phyloP scores from a whole-genome alignment of 2,329 filamentous ascomycete genomes.

The Colletotrichum camelliae region DNA sequence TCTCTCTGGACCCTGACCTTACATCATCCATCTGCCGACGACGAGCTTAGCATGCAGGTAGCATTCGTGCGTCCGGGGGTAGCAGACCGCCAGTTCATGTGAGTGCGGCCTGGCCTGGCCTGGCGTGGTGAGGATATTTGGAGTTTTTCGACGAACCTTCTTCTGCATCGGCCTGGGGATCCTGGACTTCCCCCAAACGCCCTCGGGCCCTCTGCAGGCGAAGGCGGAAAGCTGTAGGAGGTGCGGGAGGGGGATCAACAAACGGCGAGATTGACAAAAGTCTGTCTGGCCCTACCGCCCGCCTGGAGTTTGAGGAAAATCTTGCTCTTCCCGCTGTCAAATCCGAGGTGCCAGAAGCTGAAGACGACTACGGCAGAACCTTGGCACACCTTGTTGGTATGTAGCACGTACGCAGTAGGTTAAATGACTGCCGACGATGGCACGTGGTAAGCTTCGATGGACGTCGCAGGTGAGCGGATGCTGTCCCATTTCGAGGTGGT shows the following conservation, averaged over 20 bases:
- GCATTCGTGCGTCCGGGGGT: not conserved
- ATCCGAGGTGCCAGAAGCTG: not conserved
- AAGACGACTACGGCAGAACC: not conserved
- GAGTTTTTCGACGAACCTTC: slow-evolving; percentile 9
- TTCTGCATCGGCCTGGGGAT: not conserved
- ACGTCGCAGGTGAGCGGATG: not conserved
- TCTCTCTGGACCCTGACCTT: not conserved
- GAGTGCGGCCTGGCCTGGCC: not conserved
- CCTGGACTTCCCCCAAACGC: not conserved
- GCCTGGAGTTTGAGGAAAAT: not conserved
- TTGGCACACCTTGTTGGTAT: not conserved
- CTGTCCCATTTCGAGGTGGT: not conserved
- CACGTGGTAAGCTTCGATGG: not conserved
- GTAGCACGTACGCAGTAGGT: not conserved
- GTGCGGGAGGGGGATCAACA: not conserved
- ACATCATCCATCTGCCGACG: not conserved
- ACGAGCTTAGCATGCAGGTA: not conserved
- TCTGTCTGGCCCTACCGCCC: not conserved
- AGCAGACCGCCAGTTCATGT: not conserved
- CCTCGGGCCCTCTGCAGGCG: not conserved
- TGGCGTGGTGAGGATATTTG: not conserved
- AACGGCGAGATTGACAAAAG: not conserved
- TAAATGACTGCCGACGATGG: not conserved
- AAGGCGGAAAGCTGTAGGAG: not conserved
- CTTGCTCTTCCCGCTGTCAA: not conserved